Percentiles rank a stretch among this genome's conserved stretches.
phyloP scores from a whole-genome alignment of 1,284 basidiomycete genomes.

The Mycosarcoma mackinlayi region DNA sequence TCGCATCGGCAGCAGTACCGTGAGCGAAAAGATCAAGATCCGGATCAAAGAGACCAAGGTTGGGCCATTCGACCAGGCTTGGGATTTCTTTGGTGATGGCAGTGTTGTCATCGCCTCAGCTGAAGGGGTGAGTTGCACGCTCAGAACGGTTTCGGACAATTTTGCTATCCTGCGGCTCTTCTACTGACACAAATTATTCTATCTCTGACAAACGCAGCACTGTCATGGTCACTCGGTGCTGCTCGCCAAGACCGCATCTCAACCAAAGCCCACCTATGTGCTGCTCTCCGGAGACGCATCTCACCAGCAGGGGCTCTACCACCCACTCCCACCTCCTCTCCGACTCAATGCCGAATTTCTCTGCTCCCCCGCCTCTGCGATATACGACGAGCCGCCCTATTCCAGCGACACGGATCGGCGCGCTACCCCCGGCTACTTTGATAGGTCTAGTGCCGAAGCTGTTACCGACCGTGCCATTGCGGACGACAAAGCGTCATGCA shows the following conservation, averaged over 20 bases:
- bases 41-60: constrained; percentile 7
- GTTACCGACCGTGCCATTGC: constrained; percentile 9
- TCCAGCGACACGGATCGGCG: constrained; percentile 3
- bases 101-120: constrained; percentile 11
- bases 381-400: constrained; percentile 6
- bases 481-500: constrained; percentile 12
- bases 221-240: constrained; percentile 26
- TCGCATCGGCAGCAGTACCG: background rate
- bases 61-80: constrained; percentile 24
- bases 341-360: constrained; percentile 15
- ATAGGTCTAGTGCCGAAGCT: constrained; percentile 10
- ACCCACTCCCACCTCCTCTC: constrained; percentile 17
- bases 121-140: constrained; percentile 13
- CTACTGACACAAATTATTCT: background rate
- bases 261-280: constrained; percentile 1
- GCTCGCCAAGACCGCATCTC: constrained; percentile 9
- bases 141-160: background rate
- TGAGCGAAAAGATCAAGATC: background rate
- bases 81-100: constrained; percentile 27
- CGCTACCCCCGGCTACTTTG: constrained; percentile 23
- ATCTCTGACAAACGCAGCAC: constrained; percentile 6
- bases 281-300: constrained; percentile 26
- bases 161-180: background rate
- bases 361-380: background rate
- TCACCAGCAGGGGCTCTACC: constrained; percentile 32